phyloP scores from a whole-genome alignment of 2,329 filamentous ascomycete genomes.

The Ceratocystis papillata region DNA sequence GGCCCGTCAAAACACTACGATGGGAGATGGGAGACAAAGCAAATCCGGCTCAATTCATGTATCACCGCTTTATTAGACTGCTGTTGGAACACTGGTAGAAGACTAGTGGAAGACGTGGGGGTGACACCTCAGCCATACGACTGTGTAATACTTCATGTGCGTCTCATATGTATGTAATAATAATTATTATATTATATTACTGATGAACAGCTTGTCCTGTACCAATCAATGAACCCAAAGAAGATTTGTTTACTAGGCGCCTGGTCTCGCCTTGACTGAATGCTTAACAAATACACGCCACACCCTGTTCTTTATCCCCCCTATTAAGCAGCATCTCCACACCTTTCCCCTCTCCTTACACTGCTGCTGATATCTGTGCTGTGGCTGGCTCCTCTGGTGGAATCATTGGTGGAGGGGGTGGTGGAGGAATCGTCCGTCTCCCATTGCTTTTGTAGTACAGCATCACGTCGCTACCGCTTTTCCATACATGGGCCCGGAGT shows the following conservation, averaged over 20 bases:
- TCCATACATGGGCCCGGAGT: conserved; percentile 84
- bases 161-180: neutral
- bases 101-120: neutral
- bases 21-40: no score
- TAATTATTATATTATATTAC: neutral
- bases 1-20: neutral
- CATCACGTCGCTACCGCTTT: conserved; percentile 83
- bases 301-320: neutral
- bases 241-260: neutral
- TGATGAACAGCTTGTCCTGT: no score
- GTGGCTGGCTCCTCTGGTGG: conserved; percentile 16
- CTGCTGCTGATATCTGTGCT: conserved; percentile 15
- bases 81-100: neutral
- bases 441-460: conserved; percentile 88
- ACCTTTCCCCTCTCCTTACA: neutral
- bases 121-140: no score
- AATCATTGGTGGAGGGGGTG: conserved; percentile 28
- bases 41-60: neutral
- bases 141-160: neutral
- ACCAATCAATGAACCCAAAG: neutral
- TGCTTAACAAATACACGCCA: neutral
- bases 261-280: conserved; percentile 9
- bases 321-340: neutral
- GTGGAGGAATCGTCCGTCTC: conserved; percentile 50
- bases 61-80: conserved; percentile 8